phyloP scores from a whole-genome alignment of 768 basidiomycete species.

The Lepiota venenata region DNA sequence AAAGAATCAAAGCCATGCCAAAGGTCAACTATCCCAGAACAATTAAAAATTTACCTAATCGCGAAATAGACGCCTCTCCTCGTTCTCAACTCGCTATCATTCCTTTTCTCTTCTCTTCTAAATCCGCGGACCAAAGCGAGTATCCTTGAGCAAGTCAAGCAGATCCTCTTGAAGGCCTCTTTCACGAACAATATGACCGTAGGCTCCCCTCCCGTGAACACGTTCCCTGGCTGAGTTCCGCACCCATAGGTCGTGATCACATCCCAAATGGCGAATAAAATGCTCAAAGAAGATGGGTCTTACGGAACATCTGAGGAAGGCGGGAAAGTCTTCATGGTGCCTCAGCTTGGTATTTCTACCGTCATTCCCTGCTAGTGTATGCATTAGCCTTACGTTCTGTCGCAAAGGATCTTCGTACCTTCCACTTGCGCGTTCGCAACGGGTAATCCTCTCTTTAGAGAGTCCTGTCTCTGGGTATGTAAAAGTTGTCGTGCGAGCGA shows the following conservation, averaged over 20 bases:
- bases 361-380: background rate
- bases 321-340: slow-evolving; percentile 59
- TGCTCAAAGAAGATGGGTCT: slow-evolving; percentile 61
- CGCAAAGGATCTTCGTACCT: slow-evolving; percentile 34
- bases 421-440: slow-evolving; percentile 32
- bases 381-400: background rate
- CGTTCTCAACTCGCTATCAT: slow-evolving; percentile 64
- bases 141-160: slow-evolving; percentile 50
- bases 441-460: slow-evolving; percentile 33
- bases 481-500: no score
- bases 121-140: slow-evolving; percentile 32
- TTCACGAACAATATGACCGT: slow-evolving; percentile 50
- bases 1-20: slow-evolving; percentile 39
- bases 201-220: slow-evolving; percentile 1
- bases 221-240: background rate
- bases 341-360: slow-evolving; percentile 50
- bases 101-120: slow-evolving; percentile 56
- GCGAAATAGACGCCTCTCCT: slow-evolving; percentile 49
- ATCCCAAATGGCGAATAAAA: slow-evolving; percentile 67
- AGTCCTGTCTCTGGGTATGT: slow-evolving; percentile 32
- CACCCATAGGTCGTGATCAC: slow-evolving; percentile 43
- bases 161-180: slow-evolving; percentile 47
- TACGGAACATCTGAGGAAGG: slow-evolving; percentile 65
- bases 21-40: slow-evolving; percentile 32
- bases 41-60: background rate